These are phyloP conservation scores for Phyllosticta paracitricarpa DNA, from an alignment of 2,329 filamentous ascomycete species.

Conservation along the genomic window DNA sequence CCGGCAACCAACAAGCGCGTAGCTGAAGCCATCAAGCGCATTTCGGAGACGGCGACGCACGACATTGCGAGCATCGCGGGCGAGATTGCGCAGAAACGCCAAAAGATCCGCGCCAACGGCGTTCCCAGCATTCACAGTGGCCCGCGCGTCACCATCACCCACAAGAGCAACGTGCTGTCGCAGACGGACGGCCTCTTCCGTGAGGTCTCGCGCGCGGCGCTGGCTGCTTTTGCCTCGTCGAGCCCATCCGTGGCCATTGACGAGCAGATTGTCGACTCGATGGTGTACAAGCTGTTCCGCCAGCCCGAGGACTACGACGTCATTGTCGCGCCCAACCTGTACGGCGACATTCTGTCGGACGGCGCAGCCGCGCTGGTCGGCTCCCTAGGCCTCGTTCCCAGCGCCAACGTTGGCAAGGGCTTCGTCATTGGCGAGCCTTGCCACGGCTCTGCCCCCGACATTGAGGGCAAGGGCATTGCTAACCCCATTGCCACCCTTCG, in stretches of 20 bases:
- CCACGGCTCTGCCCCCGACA: constrained; percentile 92
- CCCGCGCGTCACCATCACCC: constrained; percentile 86
- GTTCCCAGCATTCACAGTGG: constrained; percentile 51
- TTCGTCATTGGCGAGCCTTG: constrained; percentile 98
- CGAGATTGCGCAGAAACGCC: constrained; percentile 80
- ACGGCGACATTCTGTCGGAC: constrained; percentile 94
- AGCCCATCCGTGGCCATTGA: constrained; percentile 54
- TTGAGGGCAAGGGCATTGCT: constrained; percentile 82
- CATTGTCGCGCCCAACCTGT: constrained; percentile 93
- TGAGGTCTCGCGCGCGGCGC: constrained; percentile 61
- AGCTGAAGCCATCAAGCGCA: constrained; percentile 96
- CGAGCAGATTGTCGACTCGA: constrained; percentile 97
- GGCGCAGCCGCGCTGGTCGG: constrained; percentile 91
- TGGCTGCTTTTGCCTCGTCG: constrained; percentile 55
- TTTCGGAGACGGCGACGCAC: constrained; percentile 72
- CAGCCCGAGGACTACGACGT: constrained; percentile 94
- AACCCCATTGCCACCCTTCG: constrained; percentile 94
- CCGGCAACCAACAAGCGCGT: constrained; percentile 62
- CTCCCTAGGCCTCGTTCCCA: constrained; percentile 82
- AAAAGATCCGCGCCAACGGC: constrained; percentile 61
- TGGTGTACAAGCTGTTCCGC: constrained; percentile 99
- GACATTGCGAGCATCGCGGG: constrained; percentile 90
- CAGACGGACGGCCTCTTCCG: constrained; percentile 97
- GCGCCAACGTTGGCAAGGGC: constrained; percentile 84
- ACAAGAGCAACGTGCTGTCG: constrained; percentile 95